Base-by-base conservation (phyloP, 1,139 yeast species). In the Candida sp. region DNA sequence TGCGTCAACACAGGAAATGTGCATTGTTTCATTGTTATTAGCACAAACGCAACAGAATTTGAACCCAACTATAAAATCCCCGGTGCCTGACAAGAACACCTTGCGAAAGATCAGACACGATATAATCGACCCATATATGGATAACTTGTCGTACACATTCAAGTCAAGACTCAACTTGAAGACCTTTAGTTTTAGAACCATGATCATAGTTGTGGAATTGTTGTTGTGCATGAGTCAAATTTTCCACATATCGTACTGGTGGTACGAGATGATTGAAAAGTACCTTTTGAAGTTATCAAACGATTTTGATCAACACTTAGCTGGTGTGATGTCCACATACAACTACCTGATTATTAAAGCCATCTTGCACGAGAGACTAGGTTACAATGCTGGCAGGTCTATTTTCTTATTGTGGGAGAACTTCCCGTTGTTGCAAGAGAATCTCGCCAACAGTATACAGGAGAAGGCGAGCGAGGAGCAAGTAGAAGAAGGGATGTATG, bases 1-100 rank as follows among this genome's bases (percentile, higher is more conserved):
- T 50, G 97, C 98, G 0, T 86, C 96, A 0, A 78, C 90, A 8
- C 94, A 93, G 55, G 98, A 94, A 68, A 88, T 90, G 88, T 86
- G 91, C 57, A 88, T 92, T 0, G 77, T 87, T 1, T 86, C 96
- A 1, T 73, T 88, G 43, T 69, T 93, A 7, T 76, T 94, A 70
- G 89, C 91, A 0, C 85, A 81, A 59, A 83, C 85, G 11, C 81
- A 76, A 54, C 69, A 67, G 52, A 48, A 37, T 3, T 22, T 44
- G 12, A 42, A 40, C 49, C 46, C 54, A 49, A 49, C 34, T 27
- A 48, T 43, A 48, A 54, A 47, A 56, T 57, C 11, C 39, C 58
- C 25, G 55, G 50, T 25, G 17, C 58, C 57, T 0, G 81, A 77
- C 57, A 73, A 66, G 50, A 80, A 86, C 51, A 82, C 88, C 11